A percentile compares a stretch with the other conserved stretches of the same genome.
Conservation (phyloP, 805 yeast genomes). For the Myxozyma nipponensis region DNA sequence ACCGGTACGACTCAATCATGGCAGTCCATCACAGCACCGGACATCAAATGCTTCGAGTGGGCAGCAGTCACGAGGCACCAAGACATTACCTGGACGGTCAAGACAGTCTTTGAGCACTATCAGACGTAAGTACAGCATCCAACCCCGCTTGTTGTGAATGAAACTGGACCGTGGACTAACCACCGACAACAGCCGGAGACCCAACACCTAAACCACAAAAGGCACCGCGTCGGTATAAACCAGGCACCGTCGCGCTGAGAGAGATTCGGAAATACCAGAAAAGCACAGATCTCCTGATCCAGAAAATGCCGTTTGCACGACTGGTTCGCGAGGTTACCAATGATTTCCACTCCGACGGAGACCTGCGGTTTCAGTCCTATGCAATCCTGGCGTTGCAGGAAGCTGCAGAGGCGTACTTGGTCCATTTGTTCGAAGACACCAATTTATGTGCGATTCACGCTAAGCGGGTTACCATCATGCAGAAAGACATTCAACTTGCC, state of each 20-base stretch:
- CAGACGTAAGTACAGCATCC: not conserved
- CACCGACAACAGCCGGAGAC: conserved; percentile 10
- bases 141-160: no score
- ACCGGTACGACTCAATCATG: no score
- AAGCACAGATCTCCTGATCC: conserved; percentile 88
- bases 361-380: conserved; percentile 93
- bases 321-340: conserved; percentile 93
- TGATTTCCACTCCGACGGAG: conserved; percentile 54
- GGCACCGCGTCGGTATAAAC: conserved; percentile 92
- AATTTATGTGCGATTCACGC: conserved; percentile 98
- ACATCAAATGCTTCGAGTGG: not conserved
- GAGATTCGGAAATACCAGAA: conserved; percentile 98
- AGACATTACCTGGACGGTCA: conserved; percentile 11
- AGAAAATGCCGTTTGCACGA: conserved; percentile 97
- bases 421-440: conserved; percentile 94
- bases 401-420: conserved; percentile 97
- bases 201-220: conserved; percentile 41
- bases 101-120: not conserved
- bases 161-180: no score
- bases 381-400: conserved; percentile 98
- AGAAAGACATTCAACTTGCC: conserved; percentile 96
- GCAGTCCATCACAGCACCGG: not conserved
- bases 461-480: conserved; percentile 97
- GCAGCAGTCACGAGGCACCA: not conserved
- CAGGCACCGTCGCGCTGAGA: conserved; percentile 93